Base-by-base conservation (phyloP, 2,329 filamentous ascomycete species). In the Monosporascus sp. region DNA sequence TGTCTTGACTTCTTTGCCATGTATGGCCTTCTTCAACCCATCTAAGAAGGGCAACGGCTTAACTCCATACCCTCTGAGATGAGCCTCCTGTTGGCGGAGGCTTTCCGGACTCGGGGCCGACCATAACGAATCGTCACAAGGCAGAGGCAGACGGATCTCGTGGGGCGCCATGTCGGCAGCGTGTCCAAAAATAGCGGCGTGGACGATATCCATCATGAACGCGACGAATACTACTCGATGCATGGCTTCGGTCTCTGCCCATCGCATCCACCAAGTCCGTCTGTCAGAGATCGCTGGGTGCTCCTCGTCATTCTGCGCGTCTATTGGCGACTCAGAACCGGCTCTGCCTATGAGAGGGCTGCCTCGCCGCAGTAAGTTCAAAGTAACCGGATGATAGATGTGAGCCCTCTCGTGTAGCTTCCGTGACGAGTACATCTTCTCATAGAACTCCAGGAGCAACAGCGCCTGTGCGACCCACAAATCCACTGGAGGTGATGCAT, bases 141-240 rank as follows among this genome's bases (percentile, higher is more conserved):
- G 91, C 5, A 97, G 74, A 0, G 89, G 89, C 5, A 96, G 77
- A 5, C 89, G 85, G 72, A 97, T 88, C 70, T 96, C 91, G 64
- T 96, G 89, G 1, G 90, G 89, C 1, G 90, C 88, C 90, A 96
- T 95, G 56, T 92, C 89, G 0, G 90, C 90, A 0, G 87, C 85
- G 67, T 96, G 91, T 0, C 91, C 91, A 64, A 96, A 96, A 85
- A 96, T 94, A 22, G 89, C 91, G 1, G 90, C 90, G 67, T 97
- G 91, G 1, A 89, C 87, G 7, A 90, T 88, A 65, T 97, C 91
- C 65, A 96, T 83, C 64, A 96, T 88, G 67, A 96, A 96, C 0
- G 91, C 90, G 0, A 86, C 90, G 71, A 94, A 97, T 0, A 92
- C 90, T 2, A 90, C 90, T 50, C 91, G 80, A 55, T 90, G 83